Evolutionary conservation across 768 basidiomycete genomes (phyloP).

Genomic region (Rhizopogon vesiculosus): DNA sequence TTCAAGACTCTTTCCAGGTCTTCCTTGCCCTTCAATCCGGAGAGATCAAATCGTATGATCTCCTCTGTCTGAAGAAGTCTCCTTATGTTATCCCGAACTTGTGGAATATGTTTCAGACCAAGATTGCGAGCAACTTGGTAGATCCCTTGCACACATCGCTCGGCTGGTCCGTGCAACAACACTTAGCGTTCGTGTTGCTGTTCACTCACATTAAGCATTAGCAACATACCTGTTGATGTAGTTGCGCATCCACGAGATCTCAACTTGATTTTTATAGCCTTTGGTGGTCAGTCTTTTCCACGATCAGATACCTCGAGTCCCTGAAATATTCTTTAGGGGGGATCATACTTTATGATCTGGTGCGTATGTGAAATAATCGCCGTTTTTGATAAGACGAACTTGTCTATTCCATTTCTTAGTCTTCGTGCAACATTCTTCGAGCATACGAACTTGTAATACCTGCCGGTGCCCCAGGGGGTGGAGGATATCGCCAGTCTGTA

Average conservation of each 20-base stretch:
- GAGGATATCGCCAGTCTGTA: conserved; percentile 54
- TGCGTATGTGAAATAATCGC: conserved; percentile 14
- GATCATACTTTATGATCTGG: conserved; percentile 55
- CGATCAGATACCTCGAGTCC: conserved; percentile 1
- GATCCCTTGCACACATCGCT: not conserved
- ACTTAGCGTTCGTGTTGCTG: not conserved
- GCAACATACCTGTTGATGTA: conserved; percentile 53
- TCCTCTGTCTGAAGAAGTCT: conserved; percentile 64
- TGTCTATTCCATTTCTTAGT: conserved; percentile 18
- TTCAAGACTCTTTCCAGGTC: conserved; percentile 21
- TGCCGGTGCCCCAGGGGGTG: conserved; percentile 80
- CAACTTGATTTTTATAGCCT: conserved; percentile 70
- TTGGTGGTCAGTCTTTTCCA: conserved; percentile 47
- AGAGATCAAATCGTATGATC: conserved; percentile 70
- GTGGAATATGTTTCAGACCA: conserved; percentile 53
- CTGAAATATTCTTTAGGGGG: conserved; percentile 41
- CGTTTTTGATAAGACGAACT: not conserved
- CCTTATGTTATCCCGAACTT: conserved; percentile 67
- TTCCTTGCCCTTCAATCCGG: conserved; percentile 50
- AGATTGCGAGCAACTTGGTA: not conserved
- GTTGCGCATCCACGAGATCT: conserved; percentile 69
- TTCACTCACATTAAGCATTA: conserved; percentile 18
- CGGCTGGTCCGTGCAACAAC: not conserved
- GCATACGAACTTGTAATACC: conserved; percentile 68
- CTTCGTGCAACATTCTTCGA: conserved; percentile 47